These are phyloP conservation scores for Hypoxylon sp. DNA, from an alignment of 2,329 filamentous ascomycete genomes.

Conservation along the genomic window DNA sequence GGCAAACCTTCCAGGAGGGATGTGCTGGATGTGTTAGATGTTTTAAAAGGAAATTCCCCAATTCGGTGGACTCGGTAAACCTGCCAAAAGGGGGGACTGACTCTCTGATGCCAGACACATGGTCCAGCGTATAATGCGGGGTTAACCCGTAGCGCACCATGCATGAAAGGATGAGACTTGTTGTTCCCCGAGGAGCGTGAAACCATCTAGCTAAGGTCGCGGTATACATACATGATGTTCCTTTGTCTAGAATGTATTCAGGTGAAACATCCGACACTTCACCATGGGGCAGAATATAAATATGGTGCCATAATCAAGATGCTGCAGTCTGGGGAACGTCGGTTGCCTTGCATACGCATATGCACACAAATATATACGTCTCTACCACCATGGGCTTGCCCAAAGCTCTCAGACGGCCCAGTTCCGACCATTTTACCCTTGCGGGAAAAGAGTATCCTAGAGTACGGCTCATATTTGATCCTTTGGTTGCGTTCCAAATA, in stretches of 20 bases:
- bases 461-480: slow-evolving; percentile 1
- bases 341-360: background rate
- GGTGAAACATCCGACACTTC: background rate
- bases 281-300: background rate
- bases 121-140: background rate
- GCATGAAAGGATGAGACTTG: too few species aligned
- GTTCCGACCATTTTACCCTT: background rate
- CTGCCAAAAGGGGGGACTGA: background rate
- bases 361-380: background rate
- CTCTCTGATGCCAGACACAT: background rate
- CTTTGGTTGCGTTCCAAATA: background rate
- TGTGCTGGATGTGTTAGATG: background rate
- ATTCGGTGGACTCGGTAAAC: slow-evolving; percentile 2
- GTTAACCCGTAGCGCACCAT: background rate
- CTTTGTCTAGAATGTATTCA: too few species aligned
- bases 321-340: background rate
- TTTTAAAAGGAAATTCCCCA: background rate
- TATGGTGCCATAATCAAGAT: background rate
- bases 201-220: too few species aligned
- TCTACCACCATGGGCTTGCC: background rate
- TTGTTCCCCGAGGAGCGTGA: too few species aligned
- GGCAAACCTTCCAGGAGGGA: slow-evolving; percentile 2
- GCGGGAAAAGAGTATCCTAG: slow-evolving; percentile 1
- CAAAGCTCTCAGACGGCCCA: background rate
- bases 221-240: too few species aligned